Evolutionary conservation across 192 early-diverging fungal genomes (phyloP).

Genomic region (Jimgerdemannia flammicorona): DNA sequence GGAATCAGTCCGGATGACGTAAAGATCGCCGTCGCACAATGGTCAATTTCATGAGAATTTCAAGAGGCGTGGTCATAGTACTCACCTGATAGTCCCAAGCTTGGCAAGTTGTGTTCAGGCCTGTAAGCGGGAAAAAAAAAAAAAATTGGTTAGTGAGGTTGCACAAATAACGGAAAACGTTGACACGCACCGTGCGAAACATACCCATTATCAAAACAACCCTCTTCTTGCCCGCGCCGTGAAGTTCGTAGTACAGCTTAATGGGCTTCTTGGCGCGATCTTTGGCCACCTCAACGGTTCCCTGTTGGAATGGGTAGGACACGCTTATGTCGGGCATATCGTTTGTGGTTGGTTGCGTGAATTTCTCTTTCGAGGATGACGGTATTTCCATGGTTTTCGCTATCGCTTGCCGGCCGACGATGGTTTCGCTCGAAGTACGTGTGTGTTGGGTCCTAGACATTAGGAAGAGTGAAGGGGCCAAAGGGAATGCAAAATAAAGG

Average conservation of each 20-base stretch:
- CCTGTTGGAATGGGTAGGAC: conserved; percentile 17
- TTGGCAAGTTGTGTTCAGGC: conserved; percentile 23
- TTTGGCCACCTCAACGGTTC: conserved; percentile 30
- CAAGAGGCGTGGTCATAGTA: neutral
- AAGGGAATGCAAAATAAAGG: too few relatives aligned
- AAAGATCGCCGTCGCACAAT: neutral
- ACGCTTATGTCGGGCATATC: neutral
- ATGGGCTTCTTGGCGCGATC: conserved; percentile 33
- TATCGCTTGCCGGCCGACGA: neutral
- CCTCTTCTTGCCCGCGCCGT: conserved; percentile 60
- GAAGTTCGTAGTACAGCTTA: conserved; percentile 71
- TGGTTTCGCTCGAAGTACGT: neutral
- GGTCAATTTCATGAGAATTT: neutral
- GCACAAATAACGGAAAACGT: neutral
- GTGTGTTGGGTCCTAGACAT: neutral
- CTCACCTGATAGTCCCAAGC: conserved; percentile 41
- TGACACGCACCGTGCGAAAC: too few relatives aligned
- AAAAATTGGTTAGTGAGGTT: neutral
- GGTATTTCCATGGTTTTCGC: neutral
- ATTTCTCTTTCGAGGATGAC: neutral
- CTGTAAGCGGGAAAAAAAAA: neutral
- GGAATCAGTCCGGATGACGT: neutral
- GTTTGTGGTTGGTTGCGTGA: neutral
- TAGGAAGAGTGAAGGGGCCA: neutral
- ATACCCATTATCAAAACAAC: conserved; percentile 72